phyloP scores from a whole-genome alignment of 176 grass and related monocot species.

The Avena atlantica region DNA sequence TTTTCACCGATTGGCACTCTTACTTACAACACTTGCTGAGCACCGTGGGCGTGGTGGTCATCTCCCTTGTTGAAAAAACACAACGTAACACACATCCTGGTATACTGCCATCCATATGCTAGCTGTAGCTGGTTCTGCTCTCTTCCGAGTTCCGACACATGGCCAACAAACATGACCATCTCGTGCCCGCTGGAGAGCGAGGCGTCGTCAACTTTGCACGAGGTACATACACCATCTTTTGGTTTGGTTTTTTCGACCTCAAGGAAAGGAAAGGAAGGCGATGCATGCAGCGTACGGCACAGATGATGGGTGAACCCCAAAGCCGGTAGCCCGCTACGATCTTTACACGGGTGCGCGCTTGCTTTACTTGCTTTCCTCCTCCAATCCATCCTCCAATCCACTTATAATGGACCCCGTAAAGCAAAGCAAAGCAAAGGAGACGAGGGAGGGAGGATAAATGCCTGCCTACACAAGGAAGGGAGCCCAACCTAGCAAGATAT shows the following conservation, averaged over 20 bases:
- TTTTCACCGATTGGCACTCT: too few relatives aligned
- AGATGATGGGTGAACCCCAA: slow-evolving; percentile 1
- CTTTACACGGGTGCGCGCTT: slow-evolving; percentile 17
- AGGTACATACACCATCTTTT: background rate
- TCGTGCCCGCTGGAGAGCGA: background rate
- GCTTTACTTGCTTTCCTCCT: slow-evolving; percentile 17
- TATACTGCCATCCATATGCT: too few relatives aligned
- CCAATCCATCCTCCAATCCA: background rate
- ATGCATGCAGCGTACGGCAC: background rate
- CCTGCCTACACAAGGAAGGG: slow-evolving; percentile 22
- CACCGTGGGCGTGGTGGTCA: too few relatives aligned
- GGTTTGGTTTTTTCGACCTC: slow-evolving; percentile 24
- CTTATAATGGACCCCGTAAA: background rate
- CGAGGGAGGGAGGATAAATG: background rate
- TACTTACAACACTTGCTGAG: too few relatives aligned
- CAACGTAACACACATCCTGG: too few relatives aligned
- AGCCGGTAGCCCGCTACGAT: slow-evolving; percentile 2
- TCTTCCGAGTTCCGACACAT: too few relatives aligned
- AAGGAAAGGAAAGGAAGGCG: slow-evolving; percentile 6
- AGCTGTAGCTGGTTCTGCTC: too few relatives aligned
- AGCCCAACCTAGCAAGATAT: slow-evolving; percentile 27
- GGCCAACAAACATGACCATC: background rate
- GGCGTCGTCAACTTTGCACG: background rate
- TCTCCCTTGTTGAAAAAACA: too few relatives aligned
- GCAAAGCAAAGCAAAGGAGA: background rate